These are phyloP conservation scores for Colletotrichum sp. DNA, from an alignment of 2,329 filamentous ascomycete genomes.

Conservation along the genomic window DNA sequence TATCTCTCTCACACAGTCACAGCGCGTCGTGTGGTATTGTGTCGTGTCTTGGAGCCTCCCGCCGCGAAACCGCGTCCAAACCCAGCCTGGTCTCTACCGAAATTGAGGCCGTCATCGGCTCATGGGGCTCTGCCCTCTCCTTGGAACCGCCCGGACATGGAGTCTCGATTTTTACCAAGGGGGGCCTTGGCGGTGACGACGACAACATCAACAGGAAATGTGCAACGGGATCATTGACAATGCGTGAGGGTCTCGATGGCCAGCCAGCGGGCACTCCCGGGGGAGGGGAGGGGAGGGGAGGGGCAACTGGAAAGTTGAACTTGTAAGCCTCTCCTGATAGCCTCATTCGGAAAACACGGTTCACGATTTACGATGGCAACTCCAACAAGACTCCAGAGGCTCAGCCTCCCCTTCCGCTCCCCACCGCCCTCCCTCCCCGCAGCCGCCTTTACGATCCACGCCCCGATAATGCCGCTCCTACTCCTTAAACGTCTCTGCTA, in stretches of 20 bases:
- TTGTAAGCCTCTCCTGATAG: conserved; percentile 1
- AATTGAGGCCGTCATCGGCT: conserved; percentile 3
- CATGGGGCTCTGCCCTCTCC: background rate
- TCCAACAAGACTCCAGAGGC: background rate
- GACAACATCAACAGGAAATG: background rate
- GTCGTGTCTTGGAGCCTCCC: background rate
- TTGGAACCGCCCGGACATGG: background rate
- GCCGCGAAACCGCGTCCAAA: background rate
- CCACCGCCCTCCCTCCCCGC: conserved; percentile 5
- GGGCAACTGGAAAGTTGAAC: background rate
- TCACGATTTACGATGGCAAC: background rate
- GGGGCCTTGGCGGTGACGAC: background rate
- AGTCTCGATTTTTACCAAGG: background rate
- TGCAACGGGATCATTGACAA: background rate
- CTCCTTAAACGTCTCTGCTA: background rate
- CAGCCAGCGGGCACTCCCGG: background rate
- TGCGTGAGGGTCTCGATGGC: background rate
- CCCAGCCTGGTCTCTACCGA: background rate
- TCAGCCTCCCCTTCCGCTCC: background rate
- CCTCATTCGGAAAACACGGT: background rate
- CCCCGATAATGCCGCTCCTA: conserved; percentile 2
- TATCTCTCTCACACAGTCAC: background rate
- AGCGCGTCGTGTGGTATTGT: background rate
- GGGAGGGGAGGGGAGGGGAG: background rate
- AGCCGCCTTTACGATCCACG: background rate